Base-by-base conservation (phyloP, 805 yeast species). In the Sugiyamaella boreocaroliniensis region DNA sequence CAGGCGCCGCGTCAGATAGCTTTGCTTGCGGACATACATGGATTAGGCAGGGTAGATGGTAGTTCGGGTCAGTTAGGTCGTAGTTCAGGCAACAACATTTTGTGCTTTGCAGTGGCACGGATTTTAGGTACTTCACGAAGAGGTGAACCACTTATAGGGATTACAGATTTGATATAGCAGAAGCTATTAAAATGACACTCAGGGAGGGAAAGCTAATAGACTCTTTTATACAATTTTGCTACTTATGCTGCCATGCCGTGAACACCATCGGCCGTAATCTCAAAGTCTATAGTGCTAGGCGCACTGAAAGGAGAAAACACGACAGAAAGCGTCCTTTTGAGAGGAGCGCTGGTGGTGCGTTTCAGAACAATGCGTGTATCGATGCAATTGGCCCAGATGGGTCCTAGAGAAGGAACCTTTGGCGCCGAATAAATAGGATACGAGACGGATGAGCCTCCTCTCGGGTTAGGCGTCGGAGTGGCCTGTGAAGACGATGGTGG, bases 361-460 rank as follows among this genome's bases (percentile, higher is more conserved):
- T 58, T 68, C 7, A 68, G 54, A 1, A 61, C 67, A 1, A 83
- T 68, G 45, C 88, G 68, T 41, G 76, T 73, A 51, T 76, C 74
- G 10, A 82, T 63, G 50, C 68, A 72, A 50, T 76, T 78, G 10
- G 79, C 72, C 85, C 86, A 80, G 9, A 71, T 61, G 2, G 76
- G 54, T 0, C 86, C 87, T 44, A 82, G 64, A 15, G 82, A 77
- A 2, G 87, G 84, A 0, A 77, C 66, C 29, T 69, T 70, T 1
- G 47, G 69, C 62, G 51, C 37, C 16, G 32, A 37, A 37, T 47
- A 47, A 40, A 32, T 32, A 32, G 37, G n/a, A 32, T 32, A 14
- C 37, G 37, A 41, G 43, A 9, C 41, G 7, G 41, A 37, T 7
- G 5, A n/a, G 41, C 16, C 41, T 7, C 3, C 4, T 15, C 22